A percentile compares a stretch with the other conserved stretches of the same genome.
Evolutionary conservation across 1,139 yeast species (phyloP).

Genomic region (Pichia sp.): DNA sequence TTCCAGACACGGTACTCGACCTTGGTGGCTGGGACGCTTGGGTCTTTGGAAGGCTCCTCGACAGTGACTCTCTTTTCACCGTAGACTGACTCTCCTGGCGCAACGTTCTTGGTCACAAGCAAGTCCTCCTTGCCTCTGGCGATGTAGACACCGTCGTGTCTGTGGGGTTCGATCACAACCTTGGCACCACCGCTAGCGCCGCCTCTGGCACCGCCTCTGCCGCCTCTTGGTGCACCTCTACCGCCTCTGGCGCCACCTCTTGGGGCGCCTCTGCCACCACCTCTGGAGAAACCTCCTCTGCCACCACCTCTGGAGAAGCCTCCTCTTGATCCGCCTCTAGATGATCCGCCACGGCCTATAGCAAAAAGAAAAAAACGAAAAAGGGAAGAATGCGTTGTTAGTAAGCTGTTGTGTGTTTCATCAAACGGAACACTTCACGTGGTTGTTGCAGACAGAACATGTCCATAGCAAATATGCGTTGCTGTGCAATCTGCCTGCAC

Average conservation of each 20-base stretch:
- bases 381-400: neutral
- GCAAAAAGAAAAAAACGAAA: neutral
- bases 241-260: slow-evolving; percentile 65
- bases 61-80: slow-evolving; percentile 95
- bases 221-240: slow-evolving; percentile 65
- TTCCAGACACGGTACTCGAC: slow-evolving; percentile 99
- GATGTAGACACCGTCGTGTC: slow-evolving; percentile 96
- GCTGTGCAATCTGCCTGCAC: too few relatives aligned
- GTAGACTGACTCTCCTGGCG: slow-evolving; percentile 97
- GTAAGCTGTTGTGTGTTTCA: neutral
- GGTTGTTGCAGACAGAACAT: neutral
- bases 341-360: slow-evolving; percentile 49
- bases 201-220: slow-evolving; percentile 52
- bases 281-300: slow-evolving; percentile 58
- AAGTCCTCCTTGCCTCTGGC: slow-evolving; percentile 99
- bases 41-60: slow-evolving; percentile 87
- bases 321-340: slow-evolving; percentile 52
- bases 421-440: neutral
- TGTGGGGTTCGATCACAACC: slow-evolving; percentile 96
- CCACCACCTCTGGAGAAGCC: slow-evolving; percentile 62
- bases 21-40: slow-evolving; percentile 87
- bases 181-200: slow-evolving; percentile 84
- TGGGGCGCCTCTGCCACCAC: slow-evolving; percentile 49
- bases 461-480: too few relatives aligned
- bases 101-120: slow-evolving; percentile 90